Evolutionary conservation across 2,329 filamentous ascomycete species (phyloP).

Genomic region (Trichoderma breve): DNA sequence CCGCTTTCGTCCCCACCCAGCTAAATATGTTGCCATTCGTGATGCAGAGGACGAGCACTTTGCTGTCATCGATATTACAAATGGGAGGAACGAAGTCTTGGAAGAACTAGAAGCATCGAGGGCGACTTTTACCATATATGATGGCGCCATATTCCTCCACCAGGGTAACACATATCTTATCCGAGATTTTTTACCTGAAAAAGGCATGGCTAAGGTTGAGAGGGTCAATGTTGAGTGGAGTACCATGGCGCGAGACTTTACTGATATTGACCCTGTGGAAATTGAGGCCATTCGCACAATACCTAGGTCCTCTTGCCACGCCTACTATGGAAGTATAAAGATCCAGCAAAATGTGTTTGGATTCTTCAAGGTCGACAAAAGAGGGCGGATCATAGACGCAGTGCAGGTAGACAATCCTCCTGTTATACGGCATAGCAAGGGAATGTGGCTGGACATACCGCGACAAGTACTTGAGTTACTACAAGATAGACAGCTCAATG

Average conservation of each 20-base stretch:
- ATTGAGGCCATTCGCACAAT: constrained; percentile 83
- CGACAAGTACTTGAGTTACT: constrained; percentile 76
- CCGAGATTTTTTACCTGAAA: constrained; percentile 79
- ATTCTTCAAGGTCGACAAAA: constrained; percentile 94
- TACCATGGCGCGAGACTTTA: constrained; percentile 88
- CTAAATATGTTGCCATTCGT: constrained; percentile 79
- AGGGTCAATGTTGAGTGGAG: constrained; percentile 92
- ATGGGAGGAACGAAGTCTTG: constrained; percentile 77
- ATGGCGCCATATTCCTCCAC: constrained; percentile 94
- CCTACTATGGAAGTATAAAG: constrained; percentile 82
- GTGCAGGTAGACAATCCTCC: constrained; percentile 92
- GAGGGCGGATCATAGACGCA: constrained; percentile 81
- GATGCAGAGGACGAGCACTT: constrained; percentile 90
- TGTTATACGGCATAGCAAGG: constrained; percentile 78
- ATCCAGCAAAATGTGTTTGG: constrained; percentile 90
- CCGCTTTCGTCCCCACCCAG: constrained; percentile 81
- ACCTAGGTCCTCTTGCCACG: constrained; percentile 58
- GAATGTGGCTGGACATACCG: constrained; percentile 94
- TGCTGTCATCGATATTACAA: constrained; percentile 84
- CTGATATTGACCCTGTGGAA: constrained; percentile 89
- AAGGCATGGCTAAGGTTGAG: constrained; percentile 81
- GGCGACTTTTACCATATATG: constrained; percentile 95
- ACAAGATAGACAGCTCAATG: constrained; percentile 67
- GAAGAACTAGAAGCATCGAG: constrained; percentile 95
- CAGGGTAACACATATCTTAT: constrained; percentile 93